Percentiles rank a stretch among this genome's conserved stretches.
phyloP scores from a whole-genome alignment of 345 rosid species.

The Boechera divaricarpa region DNA sequence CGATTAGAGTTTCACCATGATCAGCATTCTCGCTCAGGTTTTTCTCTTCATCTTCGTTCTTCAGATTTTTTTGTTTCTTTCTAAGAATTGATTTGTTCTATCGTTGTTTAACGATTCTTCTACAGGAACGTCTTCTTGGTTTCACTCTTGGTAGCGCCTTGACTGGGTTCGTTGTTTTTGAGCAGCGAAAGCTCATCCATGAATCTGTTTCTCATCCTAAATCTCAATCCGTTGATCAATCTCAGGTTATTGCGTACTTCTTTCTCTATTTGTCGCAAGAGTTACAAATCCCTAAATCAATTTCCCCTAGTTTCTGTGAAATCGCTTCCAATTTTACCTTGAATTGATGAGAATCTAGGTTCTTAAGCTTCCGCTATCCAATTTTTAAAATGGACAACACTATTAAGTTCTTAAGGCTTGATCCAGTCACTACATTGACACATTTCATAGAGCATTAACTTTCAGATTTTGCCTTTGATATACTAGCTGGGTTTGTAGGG shows the following conservation, averaged over 20 bases:
- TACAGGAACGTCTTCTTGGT: constrained; percentile 70
- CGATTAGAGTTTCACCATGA: constrained; percentile 24
- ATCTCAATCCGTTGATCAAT: constrained; percentile 37
- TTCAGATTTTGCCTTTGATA: constrained; percentile 13
- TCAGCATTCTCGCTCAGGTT: constrained; percentile 50
- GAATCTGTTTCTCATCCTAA: constrained; percentile 55
- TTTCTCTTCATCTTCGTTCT: background rate
- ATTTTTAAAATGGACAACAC: background rate
- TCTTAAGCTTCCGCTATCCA: background rate
- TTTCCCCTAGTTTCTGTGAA: background rate
- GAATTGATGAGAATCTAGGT: background rate
- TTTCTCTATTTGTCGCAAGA: background rate
- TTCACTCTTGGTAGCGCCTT: constrained; percentile 66
- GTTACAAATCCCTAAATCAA: constrained; percentile 42
- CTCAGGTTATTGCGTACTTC: constrained; percentile 54
- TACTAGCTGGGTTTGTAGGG: background rate
- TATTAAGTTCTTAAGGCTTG: background rate
- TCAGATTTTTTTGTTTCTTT: background rate
- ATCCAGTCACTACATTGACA: background rate
- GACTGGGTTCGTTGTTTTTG: constrained; percentile 60
- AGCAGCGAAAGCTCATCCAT: constrained; percentile 75
- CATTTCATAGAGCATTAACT: background rate
- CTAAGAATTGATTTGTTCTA: background rate
- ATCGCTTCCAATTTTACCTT: background rate
- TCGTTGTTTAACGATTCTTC: background rate